Percentiles rank a stretch among this genome's conserved stretches.
phyloP scores from a whole-genome alignment of 306 rosid species.

The Ormosia semicastrata region DNA sequence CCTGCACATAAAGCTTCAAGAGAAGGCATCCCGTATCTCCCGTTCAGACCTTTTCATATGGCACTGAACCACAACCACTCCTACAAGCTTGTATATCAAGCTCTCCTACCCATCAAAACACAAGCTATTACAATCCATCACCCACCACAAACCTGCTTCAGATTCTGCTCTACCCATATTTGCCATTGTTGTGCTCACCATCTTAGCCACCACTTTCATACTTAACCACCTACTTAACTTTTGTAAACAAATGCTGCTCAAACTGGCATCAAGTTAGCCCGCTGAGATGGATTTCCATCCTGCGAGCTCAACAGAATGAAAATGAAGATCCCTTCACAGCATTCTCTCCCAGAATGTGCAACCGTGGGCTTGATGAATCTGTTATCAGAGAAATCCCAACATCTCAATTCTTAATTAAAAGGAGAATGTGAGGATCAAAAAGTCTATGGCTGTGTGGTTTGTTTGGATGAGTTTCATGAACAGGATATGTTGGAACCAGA shows the following conservation, averaged over 20 bases:
- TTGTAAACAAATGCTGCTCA: constrained; percentile 57
- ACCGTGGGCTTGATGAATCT: constrained; percentile 57
- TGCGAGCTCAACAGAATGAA: constrained; percentile 34
- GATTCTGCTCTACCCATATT: constrained; percentile 52
- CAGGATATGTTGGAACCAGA: too few relatives aligned
- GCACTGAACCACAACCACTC: constrained; percentile 35
- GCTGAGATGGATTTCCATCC: constrained; percentile 44
- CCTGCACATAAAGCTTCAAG: not conserved
- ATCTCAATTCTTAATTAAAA: constrained; percentile 48
- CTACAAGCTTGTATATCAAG: constrained; percentile 41
- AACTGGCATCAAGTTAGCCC: constrained; percentile 44
- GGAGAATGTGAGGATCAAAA: constrained; percentile 26
- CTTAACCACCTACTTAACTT: constrained; percentile 50
- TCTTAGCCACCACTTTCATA: constrained; percentile 55
- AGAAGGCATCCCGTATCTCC: not conserved
- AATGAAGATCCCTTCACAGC: constrained; percentile 50
- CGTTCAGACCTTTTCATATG: constrained; percentile 38
- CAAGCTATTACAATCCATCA: not conserved
- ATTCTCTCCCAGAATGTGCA: constrained; percentile 49
- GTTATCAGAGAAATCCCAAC: constrained; percentile 55
- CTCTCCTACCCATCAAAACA: constrained; percentile 40
- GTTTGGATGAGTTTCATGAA: constrained; percentile 56
- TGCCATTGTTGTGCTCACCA: constrained; percentile 49
- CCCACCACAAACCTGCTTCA: constrained; percentile 32
- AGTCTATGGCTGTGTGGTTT: constrained; percentile 57